Conservation (phyloP, 2,329 filamentous ascomycete species). For the Alternaria novae-zelandiae region DNA sequence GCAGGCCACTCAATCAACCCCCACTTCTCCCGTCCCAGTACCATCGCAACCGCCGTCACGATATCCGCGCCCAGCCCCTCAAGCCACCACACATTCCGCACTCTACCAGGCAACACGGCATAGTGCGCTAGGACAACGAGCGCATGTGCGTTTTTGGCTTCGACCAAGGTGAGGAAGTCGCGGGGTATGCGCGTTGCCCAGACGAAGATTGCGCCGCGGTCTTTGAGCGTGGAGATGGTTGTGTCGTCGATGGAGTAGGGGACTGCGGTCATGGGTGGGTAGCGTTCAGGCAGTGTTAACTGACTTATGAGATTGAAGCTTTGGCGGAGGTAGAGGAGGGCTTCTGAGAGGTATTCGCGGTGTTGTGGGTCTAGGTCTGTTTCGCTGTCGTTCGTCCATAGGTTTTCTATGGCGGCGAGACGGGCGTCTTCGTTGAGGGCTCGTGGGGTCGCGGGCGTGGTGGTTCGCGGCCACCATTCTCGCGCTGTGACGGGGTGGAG, state of each 20-base stretch:
- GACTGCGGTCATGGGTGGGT: conserved; percentile 34
- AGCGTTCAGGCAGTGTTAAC: conserved; percentile 32
- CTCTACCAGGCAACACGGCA: conserved; percentile 43
- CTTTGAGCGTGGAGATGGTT: conserved; percentile 36
- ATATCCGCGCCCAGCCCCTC: conserved; percentile 42
- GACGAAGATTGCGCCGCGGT: conserved; percentile 43
- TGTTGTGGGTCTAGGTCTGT: conserved; percentile 16
- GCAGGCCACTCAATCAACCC: conserved; percentile 42
- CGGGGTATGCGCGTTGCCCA: conserved; percentile 38
- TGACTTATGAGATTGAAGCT: conserved; percentile 40
- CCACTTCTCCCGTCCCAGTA: conserved; percentile 39
- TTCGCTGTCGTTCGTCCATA: conserved; percentile 32
- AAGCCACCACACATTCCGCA: conserved; percentile 46
- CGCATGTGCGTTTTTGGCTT: conserved; percentile 38
- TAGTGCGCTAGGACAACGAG: conserved; percentile 49
- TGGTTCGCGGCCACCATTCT: conserved; percentile 43
- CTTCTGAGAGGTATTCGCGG: conserved; percentile 26
- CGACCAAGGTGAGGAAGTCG: conserved; percentile 39
- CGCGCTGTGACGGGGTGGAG: conserved; percentile 36
- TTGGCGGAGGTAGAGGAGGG: conserved; percentile 36
- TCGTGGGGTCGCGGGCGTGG: conserved; percentile 26
- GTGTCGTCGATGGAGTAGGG: conserved; percentile 38
- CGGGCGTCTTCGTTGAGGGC: conserved; percentile 38
- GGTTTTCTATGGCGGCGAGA: conserved; percentile 28
- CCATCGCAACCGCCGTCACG: conserved; percentile 42